phyloP scores from a whole-genome alignment of 768 basidiomycete genomes.

The Russula sp. region DNA sequence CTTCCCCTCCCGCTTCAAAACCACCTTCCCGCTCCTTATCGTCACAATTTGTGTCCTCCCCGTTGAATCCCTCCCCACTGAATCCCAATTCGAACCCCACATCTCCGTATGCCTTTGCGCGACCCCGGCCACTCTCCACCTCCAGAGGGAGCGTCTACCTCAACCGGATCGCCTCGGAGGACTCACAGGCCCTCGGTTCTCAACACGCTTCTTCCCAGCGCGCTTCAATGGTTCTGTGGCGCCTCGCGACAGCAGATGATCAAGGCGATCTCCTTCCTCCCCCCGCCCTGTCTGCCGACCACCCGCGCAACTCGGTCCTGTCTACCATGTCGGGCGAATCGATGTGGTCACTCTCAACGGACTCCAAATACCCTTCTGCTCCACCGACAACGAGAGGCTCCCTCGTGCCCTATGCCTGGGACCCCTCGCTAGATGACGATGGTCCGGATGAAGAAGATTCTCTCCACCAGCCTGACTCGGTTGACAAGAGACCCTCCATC shows the following conservation, averaged over 20 bases:
- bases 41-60: slow-evolving; percentile 43
- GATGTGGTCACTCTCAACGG: slow-evolving; percentile 41
- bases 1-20: background rate
- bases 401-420: slow-evolving; percentile 68
- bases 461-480: slow-evolving; percentile 54
- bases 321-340: slow-evolving; percentile 49
- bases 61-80: slow-evolving; percentile 52
- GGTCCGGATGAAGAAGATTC: slow-evolving; percentile 68
- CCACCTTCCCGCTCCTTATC: slow-evolving; percentile 30
- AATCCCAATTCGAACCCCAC: slow-evolving; percentile 37
- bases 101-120: slow-evolving; percentile 27
- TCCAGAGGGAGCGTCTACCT: slow-evolving; percentile 37
- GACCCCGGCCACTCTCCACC: slow-evolving; percentile 35
- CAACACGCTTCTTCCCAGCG: slow-evolving; percentile 31
- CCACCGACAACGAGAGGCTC: slow-evolving; percentile 27
- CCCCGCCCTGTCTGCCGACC: slow-evolving; percentile 19
- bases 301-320: slow-evolving; percentile 39
- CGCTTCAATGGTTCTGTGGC: slow-evolving; percentile 65
- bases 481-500: slow-evolving; percentile 35
- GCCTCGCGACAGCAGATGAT: slow-evolving; percentile 40
- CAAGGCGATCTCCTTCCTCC: slow-evolving; percentile 35
- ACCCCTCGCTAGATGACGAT: slow-evolving; percentile 54
- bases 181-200: slow-evolving; percentile 38
- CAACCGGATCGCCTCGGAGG: slow-evolving; percentile 42
- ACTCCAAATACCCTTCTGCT: slow-evolving; percentile 61